Percentiles rank a stretch among this genome's conserved stretches.
These are phyloP conservation scores for Blastomyces percursus DNA, from an alignment of 2,329 filamentous ascomycete genomes.

Conservation along the genomic window DNA sequence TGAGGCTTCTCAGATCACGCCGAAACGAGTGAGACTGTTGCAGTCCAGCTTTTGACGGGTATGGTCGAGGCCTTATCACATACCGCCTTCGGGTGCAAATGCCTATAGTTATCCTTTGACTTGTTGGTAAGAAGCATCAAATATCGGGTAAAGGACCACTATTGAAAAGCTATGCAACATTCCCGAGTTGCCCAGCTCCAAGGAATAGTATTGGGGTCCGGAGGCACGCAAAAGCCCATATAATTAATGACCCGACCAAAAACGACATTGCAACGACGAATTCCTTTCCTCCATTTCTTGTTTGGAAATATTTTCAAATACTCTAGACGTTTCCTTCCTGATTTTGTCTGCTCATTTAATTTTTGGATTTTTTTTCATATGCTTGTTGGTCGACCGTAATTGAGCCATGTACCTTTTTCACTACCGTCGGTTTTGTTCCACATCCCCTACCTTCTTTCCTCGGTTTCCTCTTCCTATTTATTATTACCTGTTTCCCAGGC, in stretches of 20 bases:
- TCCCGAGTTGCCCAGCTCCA: not conserved
- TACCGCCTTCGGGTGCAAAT: not conserved
- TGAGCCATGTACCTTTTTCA: not conserved
- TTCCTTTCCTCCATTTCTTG: not conserved
- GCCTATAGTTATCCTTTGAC: not conserved
- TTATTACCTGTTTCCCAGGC: not conserved
- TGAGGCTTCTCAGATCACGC: not conserved
- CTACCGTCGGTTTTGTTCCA: not conserved
- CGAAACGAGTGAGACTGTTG: not conserved
- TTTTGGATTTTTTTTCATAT: not conserved
- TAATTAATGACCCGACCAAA: not conserved
- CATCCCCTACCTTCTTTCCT: not conserved
- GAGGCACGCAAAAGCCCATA: not conserved
- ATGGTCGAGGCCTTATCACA: not conserved
- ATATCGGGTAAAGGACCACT: not conserved
- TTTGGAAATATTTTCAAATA: not conserved
- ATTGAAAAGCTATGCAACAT: not conserved
- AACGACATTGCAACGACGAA: not conserved
- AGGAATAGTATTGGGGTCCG: not conserved
- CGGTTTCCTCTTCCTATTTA: not conserved
- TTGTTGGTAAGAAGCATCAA: not conserved
- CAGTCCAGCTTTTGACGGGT: not conserved
- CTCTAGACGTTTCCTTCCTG: not conserved
- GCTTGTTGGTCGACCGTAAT: not conserved
- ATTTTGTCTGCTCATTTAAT: not conserved